Evolutionary conservation across 768 basidiomycete genomes (phyloP).

Genomic region (Lactifluus subvellereus): DNA sequence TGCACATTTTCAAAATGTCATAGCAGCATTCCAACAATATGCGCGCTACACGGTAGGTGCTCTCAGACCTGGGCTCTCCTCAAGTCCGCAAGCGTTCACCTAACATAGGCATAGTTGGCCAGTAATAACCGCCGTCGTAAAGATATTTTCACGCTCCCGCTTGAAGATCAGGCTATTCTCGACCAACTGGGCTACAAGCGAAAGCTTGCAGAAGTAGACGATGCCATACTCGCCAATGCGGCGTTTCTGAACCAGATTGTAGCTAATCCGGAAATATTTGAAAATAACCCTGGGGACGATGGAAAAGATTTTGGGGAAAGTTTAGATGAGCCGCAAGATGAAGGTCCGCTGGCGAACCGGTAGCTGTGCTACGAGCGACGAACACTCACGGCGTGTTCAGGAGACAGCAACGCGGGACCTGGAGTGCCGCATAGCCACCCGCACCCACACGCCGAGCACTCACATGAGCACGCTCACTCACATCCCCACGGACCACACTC

Average conservation of each 20-base stretch:
- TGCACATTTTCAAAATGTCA: conserved; percentile 67
- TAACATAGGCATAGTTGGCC: conserved; percentile 37
- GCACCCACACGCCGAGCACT: conserved; percentile 27
- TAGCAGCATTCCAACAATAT: conserved; percentile 71
- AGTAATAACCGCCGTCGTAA: conserved; percentile 67
- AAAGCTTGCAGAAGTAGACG: conserved; percentile 75
- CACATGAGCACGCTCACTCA: conserved; percentile 35
- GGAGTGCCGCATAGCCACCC: conserved; percentile 23
- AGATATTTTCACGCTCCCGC: conserved; percentile 66
- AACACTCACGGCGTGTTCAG: conserved; percentile 1
- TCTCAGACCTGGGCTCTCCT: neutral
- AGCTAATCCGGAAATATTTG: conserved; percentile 77
- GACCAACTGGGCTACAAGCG: conserved; percentile 65
- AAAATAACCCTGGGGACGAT: conserved; percentile 38
- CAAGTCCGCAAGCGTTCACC: neutral
- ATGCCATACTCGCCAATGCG: conserved; percentile 74
- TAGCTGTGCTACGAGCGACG: neutral
- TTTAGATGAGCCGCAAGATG: conserved; percentile 13
- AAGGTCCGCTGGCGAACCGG: conserved; percentile 7
- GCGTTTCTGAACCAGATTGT: conserved; percentile 71
- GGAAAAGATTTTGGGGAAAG: conserved; percentile 29
- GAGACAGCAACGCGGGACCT: neutral
- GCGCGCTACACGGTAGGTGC: conserved; percentile 62
- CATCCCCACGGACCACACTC: conserved; percentile 28
- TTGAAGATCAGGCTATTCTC: conserved; percentile 63